Conservation (phyloP, 345 rosid species). For the Populus tremula region DNA sequence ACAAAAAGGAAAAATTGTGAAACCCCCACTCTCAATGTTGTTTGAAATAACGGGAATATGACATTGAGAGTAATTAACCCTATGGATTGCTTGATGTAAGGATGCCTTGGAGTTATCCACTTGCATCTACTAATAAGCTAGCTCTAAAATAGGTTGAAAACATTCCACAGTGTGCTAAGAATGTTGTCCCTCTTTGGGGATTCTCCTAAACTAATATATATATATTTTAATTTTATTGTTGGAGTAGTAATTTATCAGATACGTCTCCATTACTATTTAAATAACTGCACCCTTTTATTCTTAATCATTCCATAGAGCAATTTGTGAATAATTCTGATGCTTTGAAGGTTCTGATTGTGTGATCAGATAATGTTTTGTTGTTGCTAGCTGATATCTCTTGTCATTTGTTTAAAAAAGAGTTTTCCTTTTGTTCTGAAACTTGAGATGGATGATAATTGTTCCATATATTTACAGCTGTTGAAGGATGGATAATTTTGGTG, state of each 20-base stretch:
- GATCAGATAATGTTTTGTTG: not conserved
- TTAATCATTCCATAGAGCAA: not conserved
- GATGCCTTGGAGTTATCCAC: too few relatives aligned
- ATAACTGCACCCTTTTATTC: not conserved
- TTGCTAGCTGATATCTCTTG: not conserved
- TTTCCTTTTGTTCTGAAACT: not conserved
- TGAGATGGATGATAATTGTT: not conserved
- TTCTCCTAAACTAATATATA: not conserved
- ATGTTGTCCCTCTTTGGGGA: not conserved
- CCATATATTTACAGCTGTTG: slow-evolving; percentile 51
- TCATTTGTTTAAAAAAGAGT: not conserved
- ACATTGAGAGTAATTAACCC: not conserved
- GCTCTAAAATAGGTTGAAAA: not conserved
- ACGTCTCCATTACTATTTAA: not conserved
- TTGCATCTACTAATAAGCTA: too few relatives aligned
- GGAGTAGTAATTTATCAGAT: not conserved
- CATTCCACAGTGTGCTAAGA: not conserved
- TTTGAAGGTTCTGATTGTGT: not conserved
- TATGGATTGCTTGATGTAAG: too few relatives aligned
- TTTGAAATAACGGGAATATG: not conserved
- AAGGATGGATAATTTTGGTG: slow-evolving; percentile 81
- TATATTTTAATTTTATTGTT: not conserved
- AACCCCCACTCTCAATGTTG: not conserved
- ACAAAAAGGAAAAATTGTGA: not conserved
- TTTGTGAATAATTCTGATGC: not conserved